Base-by-base conservation (phyloP, 208 protist species). In the Wallacemonas sp. region DNA sequence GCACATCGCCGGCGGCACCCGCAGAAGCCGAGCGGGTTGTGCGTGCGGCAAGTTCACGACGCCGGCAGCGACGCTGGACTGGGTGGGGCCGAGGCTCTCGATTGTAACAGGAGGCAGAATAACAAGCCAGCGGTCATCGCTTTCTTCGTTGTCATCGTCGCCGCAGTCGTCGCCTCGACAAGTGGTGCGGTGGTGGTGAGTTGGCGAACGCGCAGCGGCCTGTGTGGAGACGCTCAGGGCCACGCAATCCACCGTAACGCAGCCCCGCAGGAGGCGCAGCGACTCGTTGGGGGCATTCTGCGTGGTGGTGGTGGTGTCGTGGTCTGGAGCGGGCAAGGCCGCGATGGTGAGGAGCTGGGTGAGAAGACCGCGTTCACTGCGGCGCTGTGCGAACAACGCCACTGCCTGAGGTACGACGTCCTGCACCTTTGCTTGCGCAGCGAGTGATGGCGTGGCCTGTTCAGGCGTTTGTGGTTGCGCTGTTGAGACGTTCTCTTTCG, bases 21-120 rank as follows among this genome's bases (percentile, higher is more conserved):
- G 60, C 24, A 61, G 62, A 28, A 74, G 3, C 33, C 51, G 61
- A 3, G 33, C 63, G 9, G 53, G 66, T 17, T 61, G 30, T 31
- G 30, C 21, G 28, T 39, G 38, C 26, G 81, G 75, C 33, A 85
- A 34, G 56, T 73, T 56, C 24, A 74, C 75, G 1, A 39, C 49
- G 30, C 67, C 72, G 2, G 79, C 62, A 24, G 74, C 42, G 27
- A 88, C 38, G 21, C 76, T 51, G 26, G 38, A 42, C 24, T 83
- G 61, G 1, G 78, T 74, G 0, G 79, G 76, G 1, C 70, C 72
- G 21, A 87, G 68, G 28, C 69, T 68, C 66, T 83, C 82, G 34
- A 89, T 53, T 9, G 44, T 26, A 34, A 68, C 39, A 0, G 56
- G 56, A 12, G 74, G 68, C 30, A 58, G 59, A 60, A 86, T 55